phyloP scores from a whole-genome alignment of 495 filamentous ascomycete species.

The Trichodelitschia bisporula region DNA sequence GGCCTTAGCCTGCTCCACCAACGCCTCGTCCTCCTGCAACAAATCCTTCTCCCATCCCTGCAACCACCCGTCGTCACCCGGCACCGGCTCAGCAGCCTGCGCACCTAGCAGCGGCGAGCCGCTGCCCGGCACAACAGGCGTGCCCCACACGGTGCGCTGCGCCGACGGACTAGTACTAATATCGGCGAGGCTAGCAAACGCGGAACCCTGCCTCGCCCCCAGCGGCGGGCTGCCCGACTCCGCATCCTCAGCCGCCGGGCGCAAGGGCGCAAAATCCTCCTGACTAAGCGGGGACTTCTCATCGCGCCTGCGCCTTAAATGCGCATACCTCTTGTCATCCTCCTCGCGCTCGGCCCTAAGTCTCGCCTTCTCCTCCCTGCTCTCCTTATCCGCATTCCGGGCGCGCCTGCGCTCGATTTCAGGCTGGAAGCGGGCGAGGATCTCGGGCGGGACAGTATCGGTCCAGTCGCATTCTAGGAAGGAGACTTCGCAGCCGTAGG shows the following conservation, averaged over 20 bases:
- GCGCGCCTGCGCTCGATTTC: slow-evolving; percentile 64
- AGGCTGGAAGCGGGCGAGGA: slow-evolving; percentile 42
- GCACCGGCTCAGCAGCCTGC: slow-evolving; percentile 21
- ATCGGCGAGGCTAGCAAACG: slow-evolving; percentile 24
- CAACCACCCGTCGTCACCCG: slow-evolving; percentile 53
- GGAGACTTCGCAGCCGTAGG: slow-evolving; percentile 74
- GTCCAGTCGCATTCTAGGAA: slow-evolving; percentile 97
- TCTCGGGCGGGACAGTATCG: slow-evolving; percentile 53
- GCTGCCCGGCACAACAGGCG: slow-evolving; percentile 29
- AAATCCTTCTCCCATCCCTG: slow-evolving; percentile 51
- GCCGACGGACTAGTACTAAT: slow-evolving; percentile 58
- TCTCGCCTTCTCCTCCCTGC: slow-evolving; percentile 73
- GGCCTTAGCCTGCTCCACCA: slow-evolving; percentile 17
- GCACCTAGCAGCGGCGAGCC: not conserved
- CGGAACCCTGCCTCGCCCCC: slow-evolving; percentile 16
- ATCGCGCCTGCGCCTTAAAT: not conserved
- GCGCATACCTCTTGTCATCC: slow-evolving; percentile 21
- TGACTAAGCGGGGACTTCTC: not conserved
- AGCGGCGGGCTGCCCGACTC: slow-evolving; percentile 19
- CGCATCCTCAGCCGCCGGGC: not conserved
- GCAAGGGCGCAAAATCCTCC: not conserved
- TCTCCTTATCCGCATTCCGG: slow-evolving; percentile 65
- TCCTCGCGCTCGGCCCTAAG: slow-evolving; percentile 67
- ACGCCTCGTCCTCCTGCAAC: slow-evolving; percentile 23
- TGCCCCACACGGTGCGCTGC: slow-evolving; percentile 72